Percentiles rank a stretch among this genome's conserved stretches.
These are phyloP conservation scores for Podila minutissima DNA, from an alignment of 192 early-diverging fungal genomes.

Conservation along the genomic window DNA sequence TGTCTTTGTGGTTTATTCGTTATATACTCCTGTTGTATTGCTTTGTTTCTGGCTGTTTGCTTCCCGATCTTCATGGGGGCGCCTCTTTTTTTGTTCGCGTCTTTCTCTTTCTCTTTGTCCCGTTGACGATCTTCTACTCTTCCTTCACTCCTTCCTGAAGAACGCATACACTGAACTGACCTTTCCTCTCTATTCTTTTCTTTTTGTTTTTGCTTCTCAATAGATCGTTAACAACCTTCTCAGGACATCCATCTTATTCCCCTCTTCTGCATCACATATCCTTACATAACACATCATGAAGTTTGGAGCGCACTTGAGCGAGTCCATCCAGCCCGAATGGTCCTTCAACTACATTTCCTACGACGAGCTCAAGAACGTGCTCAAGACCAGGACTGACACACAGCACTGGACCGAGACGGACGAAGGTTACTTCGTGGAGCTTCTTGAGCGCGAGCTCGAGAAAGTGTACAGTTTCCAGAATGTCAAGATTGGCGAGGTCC, in stretches of 20 bases:
- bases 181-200: no score
- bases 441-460: constrained; percentile 89
- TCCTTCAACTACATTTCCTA: constrained; percentile 43
- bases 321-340: constrained; percentile 42
- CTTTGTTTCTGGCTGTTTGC: no score
- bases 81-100: no score
- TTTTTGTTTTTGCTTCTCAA: no score
- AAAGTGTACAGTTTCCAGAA: constrained; percentile 67
- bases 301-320: constrained; percentile 28
- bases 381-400: constrained; percentile 17
- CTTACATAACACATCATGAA: constrained; percentile 15
- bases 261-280: neutral
- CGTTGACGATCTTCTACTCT: no score
- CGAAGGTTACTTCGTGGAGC: constrained; percentile 67
- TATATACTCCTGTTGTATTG: no score
- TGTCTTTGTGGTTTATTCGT: no score
- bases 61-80: no score
- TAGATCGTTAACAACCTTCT: neutral
- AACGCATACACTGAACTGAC: no score
- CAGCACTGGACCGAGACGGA: constrained; percentile 28
- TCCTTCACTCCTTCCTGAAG: no score
- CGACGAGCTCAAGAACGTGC: constrained; percentile 34
- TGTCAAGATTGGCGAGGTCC: constrained; percentile 34
- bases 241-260: neutral
- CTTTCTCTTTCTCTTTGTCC: no score